Evolutionary conservation across 2,329 filamentous ascomycete genomes (phyloP), one percentile per base, ranked within the genome.

Genomic region (Beauveria australis): DNA sequence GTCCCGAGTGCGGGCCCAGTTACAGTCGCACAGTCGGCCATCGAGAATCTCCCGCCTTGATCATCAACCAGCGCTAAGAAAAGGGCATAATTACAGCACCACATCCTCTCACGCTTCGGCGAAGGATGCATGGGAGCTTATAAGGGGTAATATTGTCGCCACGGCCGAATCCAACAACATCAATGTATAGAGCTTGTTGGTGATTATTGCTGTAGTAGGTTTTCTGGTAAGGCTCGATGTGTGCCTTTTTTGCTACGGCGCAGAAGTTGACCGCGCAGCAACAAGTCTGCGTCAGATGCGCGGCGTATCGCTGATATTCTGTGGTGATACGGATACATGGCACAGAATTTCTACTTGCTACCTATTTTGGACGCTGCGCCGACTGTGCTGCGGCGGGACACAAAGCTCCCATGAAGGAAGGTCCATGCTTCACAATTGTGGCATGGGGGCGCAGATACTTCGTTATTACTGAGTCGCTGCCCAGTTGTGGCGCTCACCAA

Each of bases 351-450:
- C 19, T 3, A 10, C 18, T 12, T 18, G 46, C 19, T 33, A 51
- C 18, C 33, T 7, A n/a, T 22, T 1, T 24, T 14, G 24, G 9
- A 46, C 41, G 16, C 33, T 37, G 33, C 5, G 12, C 12, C 33
- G 14, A 37, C 33, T 37, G 33, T 37, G 33, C 33, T 37, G 12
- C 33, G 33, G 5, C 33, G 12, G 33, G 33, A 14, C 33, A 16
- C 5, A 37, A 10, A 19, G 19, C 30, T 51, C 46, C 22, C 9
- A 33, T 33, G 19, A 37, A 43, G 22, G 55, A 49, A 51, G 33
- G 44, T 40, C 30, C 55, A 58, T 43, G 14, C 43, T 30, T 51
- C 33, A 51, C 55, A 51, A 58, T 51, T 58, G 55, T 51, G 55
- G 55, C 54, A 57, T 56, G 54, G 24, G 28, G 44, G 22, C 30